Percentiles rank a stretch among this genome's conserved stretches.
Evolutionary conservation across 192 early-diverging fungal genomes (phyloP).

Genomic region (Neocallimastix lanati): DNA sequence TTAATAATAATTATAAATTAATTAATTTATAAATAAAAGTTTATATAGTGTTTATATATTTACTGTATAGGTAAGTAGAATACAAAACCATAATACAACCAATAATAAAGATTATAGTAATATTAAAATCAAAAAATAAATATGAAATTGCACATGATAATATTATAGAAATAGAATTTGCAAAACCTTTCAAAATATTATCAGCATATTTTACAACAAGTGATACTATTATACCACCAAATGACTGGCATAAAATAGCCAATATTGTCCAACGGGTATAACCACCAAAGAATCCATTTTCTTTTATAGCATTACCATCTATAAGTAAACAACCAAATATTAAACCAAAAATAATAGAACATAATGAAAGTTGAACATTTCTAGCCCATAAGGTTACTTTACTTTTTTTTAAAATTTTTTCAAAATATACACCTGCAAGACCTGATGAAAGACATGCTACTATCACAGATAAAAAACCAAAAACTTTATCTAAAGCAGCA

Average conservation of each 20-base stretch:
- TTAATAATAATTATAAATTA: no score
- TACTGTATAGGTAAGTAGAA: slow-evolving; percentile 57
- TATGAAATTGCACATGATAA: slow-evolving; percentile 69
- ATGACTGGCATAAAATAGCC: slow-evolving; percentile 72
- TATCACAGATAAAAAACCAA: slow-evolving; percentile 60
- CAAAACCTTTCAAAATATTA: no score
- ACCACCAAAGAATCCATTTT: slow-evolving; percentile 78
- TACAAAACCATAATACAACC: slow-evolving; percentile 57
- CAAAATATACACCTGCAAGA: slow-evolving; percentile 50
- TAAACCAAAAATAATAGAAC: slow-evolving; percentile 60
- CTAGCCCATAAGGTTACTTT: slow-evolving; percentile 69
- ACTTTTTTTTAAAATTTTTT: slow-evolving; percentile 60
- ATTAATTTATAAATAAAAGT: no score
- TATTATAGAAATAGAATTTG: slow-evolving; percentile 87
- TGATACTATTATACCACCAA: slow-evolving; percentile 86
- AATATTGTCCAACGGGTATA: slow-evolving; percentile 64
- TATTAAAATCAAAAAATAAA: slow-evolving; percentile 58
- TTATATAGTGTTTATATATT: no score
- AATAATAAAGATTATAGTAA: slow-evolving; percentile 52
- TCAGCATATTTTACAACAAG: slow-evolving; percentile 94
- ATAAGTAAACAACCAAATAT: slow-evolving; percentile 53
- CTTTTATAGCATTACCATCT: slow-evolving; percentile 45
- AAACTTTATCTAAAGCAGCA: slow-evolving; percentile 13
- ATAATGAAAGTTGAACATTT: slow-evolving; percentile 82
- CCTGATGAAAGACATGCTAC: slow-evolving; percentile 80